These are phyloP conservation scores for Teunomyces gatunensis DNA, from an alignment of 805 yeast species.

Conservation along the genomic window DNA sequence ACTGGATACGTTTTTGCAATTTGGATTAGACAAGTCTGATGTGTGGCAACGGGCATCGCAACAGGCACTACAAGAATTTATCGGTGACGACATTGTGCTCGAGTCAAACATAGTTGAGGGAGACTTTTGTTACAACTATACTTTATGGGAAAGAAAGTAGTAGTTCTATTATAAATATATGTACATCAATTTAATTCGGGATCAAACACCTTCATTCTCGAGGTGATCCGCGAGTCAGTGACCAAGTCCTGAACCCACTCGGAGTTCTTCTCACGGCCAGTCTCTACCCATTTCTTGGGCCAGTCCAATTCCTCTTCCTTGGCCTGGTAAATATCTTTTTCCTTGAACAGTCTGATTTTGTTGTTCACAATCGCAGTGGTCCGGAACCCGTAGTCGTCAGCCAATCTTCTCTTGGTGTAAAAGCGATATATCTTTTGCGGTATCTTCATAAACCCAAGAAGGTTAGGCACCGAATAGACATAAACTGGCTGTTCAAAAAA, in stretches of 20 bases:
- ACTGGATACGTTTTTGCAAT: constrained; percentile 71
- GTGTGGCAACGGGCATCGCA: constrained; percentile 37
- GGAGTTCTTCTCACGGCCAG: constrained; percentile 68
- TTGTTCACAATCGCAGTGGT: constrained; percentile 54
- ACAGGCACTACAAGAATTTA: constrained; percentile 35
- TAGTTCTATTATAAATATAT: neutral
- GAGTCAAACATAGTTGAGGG: constrained; percentile 35
- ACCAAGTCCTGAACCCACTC: constrained; percentile 84
- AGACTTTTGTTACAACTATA: constrained; percentile 53
- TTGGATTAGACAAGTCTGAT: constrained; percentile 16
- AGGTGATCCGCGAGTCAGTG: constrained; percentile 65
- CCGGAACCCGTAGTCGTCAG: constrained; percentile 58
- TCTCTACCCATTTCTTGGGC: constrained; percentile 82
- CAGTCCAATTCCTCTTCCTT: constrained; percentile 76
- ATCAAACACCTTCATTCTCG: constrained; percentile 49
- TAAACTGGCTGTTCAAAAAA: constrained; percentile 75
- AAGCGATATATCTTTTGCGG: constrained; percentile 77
- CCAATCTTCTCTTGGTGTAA: constrained; percentile 69
- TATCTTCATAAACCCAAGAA: constrained; percentile 73
- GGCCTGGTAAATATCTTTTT: constrained; percentile 42
- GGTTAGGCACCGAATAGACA: constrained; percentile 72
- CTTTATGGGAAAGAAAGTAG: constrained; percentile 49
- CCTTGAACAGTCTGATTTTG: constrained; percentile 52
- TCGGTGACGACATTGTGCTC: constrained; percentile 32
- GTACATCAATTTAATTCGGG: constrained; percentile 5